phyloP scores from a whole-genome alignment of 2,329 filamentous ascomycete genomes.

The Pochonia chlamydosporia region DNA sequence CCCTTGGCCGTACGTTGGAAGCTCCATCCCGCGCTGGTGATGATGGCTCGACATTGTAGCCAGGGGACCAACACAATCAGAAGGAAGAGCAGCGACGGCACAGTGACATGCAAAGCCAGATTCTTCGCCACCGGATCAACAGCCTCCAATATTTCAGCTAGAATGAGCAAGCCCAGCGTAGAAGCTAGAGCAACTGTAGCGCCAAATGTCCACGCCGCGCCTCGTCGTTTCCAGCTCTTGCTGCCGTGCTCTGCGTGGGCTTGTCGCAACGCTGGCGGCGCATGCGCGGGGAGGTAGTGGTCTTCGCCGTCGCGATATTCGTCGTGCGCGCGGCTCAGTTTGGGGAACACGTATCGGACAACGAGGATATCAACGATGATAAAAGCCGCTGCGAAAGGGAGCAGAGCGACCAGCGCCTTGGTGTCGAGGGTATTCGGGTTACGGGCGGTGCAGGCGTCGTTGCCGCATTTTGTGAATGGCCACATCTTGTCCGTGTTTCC shows the following conservation, averaged over 20 bases:
- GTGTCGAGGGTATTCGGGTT: slow-evolving; percentile 34
- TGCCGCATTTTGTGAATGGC: slow-evolving; percentile 43
- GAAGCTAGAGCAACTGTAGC: slow-evolving; percentile 71
- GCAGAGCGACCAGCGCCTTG: slow-evolving; percentile 51
- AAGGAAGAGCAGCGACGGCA: slow-evolving; percentile 65
- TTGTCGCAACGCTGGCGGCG: slow-evolving; percentile 53
- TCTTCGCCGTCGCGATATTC: slow-evolving; percentile 48
- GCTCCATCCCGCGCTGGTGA: slow-evolving; percentile 53
- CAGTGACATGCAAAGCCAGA: slow-evolving; percentile 61
- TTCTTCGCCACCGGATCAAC: slow-evolving; percentile 62
- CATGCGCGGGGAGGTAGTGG: slow-evolving; percentile 56
- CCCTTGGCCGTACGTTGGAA: slow-evolving; percentile 54
- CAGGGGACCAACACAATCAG: slow-evolving; percentile 73
- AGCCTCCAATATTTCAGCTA: slow-evolving; percentile 77
- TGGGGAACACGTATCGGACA: slow-evolving; percentile 64
- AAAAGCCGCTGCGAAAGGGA: slow-evolving; percentile 69
- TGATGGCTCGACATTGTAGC: slow-evolving; percentile 66
- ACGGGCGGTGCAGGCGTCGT: slow-evolving; percentile 49
- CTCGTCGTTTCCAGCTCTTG: slow-evolving; percentile 43
- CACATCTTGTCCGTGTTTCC: slow-evolving; percentile 23
- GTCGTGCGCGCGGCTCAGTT: slow-evolving; percentile 54
- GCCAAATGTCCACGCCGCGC: slow-evolving; percentile 64
- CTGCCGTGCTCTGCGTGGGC: slow-evolving; percentile 53
- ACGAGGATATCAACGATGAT: slow-evolving; percentile 55
- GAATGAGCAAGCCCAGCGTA: slow-evolving; percentile 72